phyloP scores from a whole-genome alignment of 1,284 basidiomycete genomes.

The Porodaedalea pini region DNA sequence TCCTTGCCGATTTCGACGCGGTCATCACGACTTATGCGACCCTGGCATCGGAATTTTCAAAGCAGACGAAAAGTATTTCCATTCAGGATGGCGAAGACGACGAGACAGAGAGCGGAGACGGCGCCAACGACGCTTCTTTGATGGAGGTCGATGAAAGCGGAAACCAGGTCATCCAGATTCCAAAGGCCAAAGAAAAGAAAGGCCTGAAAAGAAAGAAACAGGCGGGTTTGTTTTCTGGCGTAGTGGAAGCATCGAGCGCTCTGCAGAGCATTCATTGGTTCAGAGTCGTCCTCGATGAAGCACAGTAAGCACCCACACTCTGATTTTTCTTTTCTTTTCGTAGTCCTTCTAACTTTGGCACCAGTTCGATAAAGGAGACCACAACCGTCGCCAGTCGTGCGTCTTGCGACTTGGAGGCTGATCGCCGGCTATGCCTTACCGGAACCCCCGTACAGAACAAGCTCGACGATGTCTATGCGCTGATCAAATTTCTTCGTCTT shows the following conservation, averaged over 20 bases:
- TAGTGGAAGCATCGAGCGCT: slow-evolving; percentile 72
- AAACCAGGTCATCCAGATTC: slow-evolving; percentile 51
- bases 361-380: slow-evolving; percentile 93
- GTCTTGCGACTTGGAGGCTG: slow-evolving; percentile 91
- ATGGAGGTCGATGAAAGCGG: slow-evolving; percentile 69
- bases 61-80: slow-evolving; percentile 69
- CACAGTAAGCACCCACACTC: slow-evolving; percentile 69
- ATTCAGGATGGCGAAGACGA: slow-evolving; percentile 65
- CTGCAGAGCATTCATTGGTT: slow-evolving; percentile 98
- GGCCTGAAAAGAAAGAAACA: slow-evolving; percentile 69
- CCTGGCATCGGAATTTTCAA: slow-evolving; percentile 91
- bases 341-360: slow-evolving; percentile 2
- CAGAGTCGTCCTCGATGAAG: slow-evolving; percentile 95
- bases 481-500: slow-evolving; percentile 93
- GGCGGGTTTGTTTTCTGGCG: slow-evolving; percentile 41
- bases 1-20: slow-evolving; percentile 91
- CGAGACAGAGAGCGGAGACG: slow-evolving; percentile 47
- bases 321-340: slow-evolving; percentile 23
- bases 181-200: slow-evolving; percentile 53
- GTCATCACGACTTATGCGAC: slow-evolving; percentile 98
- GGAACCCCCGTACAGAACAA: slow-evolving; percentile 99
- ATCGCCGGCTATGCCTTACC: slow-evolving; percentile 90
- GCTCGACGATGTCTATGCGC: slow-evolving; percentile 94
- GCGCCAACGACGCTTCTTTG: slow-evolving; percentile 57
- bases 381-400: slow-evolving; percentile 92